Percentiles rank a stretch among this genome's conserved stretches.
Evolutionary conservation across 2,329 filamentous ascomycete species (phyloP).

Genomic region (Ophiosphaerella herpotricha): DNA sequence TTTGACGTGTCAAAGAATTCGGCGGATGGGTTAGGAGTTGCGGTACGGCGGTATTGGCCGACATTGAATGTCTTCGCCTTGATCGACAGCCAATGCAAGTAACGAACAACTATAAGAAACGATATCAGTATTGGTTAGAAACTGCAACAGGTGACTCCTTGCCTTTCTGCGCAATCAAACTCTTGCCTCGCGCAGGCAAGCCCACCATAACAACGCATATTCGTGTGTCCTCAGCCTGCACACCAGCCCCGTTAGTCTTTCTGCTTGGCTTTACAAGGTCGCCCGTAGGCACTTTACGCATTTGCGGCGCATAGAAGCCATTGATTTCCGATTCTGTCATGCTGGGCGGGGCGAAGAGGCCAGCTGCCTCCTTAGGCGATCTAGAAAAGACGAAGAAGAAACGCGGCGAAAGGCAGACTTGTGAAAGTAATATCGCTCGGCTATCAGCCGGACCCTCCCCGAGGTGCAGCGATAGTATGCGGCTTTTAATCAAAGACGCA

Average conservation of each 20-base stretch:
- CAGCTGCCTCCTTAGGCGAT: slow-evolving; percentile 24
- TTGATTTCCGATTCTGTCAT: slow-evolving; percentile 38
- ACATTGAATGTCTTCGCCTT: slow-evolving; percentile 96
- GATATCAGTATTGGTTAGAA: slow-evolving; percentile 12
- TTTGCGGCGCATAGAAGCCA: slow-evolving; percentile 45
- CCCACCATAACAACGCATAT: slow-evolving; percentile 99
- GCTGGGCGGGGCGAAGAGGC: slow-evolving; percentile 26
- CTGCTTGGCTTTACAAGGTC: slow-evolving; percentile 51
- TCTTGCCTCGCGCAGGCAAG: slow-evolving; percentile 92
- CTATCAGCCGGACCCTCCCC: slow-evolving; percentile 37
- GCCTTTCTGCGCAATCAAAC: slow-evolving; percentile 97
- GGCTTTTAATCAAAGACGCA: slow-evolving; percentile 18
- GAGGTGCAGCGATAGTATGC: slow-evolving; percentile 28
- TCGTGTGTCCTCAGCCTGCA: slow-evolving; percentile 92
- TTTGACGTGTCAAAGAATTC: slow-evolving; percentile 96
- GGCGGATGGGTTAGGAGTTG: slow-evolving; percentile 86
- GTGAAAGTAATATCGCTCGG: slow-evolving; percentile 31
- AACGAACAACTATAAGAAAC: slow-evolving; percentile 60
- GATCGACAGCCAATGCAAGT: slow-evolving; percentile 95
- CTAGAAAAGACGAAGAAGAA: slow-evolving; percentile 19
- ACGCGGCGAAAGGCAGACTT: slow-evolving; percentile 14
- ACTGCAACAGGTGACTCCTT: slow-evolving; percentile 31
- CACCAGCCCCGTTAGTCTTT: slow-evolving; percentile 65
- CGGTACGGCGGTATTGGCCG: slow-evolving; percentile 88
- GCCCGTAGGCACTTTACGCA: slow-evolving; percentile 48